A percentile compares a stretch with the other conserved stretches of the same genome.
phyloP scores from a whole-genome alignment of 2,329 filamentous ascomycete genomes.

The Aspergillus arachidicola region DNA sequence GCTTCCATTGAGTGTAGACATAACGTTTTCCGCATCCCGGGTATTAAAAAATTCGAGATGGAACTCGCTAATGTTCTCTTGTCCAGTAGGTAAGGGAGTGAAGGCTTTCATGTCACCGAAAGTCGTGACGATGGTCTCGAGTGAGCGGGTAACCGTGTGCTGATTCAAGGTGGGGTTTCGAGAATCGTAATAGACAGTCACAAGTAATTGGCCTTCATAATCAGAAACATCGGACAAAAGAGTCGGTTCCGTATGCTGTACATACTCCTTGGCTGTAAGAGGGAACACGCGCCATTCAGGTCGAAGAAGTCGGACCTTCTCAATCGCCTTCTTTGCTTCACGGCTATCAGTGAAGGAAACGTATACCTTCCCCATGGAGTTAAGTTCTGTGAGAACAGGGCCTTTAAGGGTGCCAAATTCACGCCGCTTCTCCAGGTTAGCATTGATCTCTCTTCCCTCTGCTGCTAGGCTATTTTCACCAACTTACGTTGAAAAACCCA shows the following conservation, averaged over 20 bases:
- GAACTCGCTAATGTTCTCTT: conserved; percentile 38
- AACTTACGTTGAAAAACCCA: conserved; percentile 44
- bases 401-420: conserved; percentile 42
- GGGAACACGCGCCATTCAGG: conserved; percentile 53
- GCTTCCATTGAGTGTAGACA: conserved; percentile 38
- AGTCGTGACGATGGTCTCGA: conserved; percentile 39
- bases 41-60: conserved; percentile 45
- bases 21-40: conserved; percentile 38
- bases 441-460: background rate
- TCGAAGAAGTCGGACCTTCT: conserved; percentile 49
- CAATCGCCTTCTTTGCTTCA: conserved; percentile 57
- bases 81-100: conserved; percentile 27
- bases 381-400: conserved; percentile 40
- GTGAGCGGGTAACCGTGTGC: conserved; percentile 51
- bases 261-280: conserved; percentile 51
- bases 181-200: conserved; percentile 51
- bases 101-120: conserved; percentile 45
- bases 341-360: conserved; percentile 63
- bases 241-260: conserved; percentile 37
- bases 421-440: conserved; percentile 28
- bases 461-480: background rate
- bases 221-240: conserved; percentile 37
- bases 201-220: conserved; percentile 59
- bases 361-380: conserved; percentile 49
- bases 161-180: conserved; percentile 30